Percentiles rank a stretch among this genome's conserved stretches.
phyloP scores from a whole-genome alignment of 805 yeast species.

The Kuraishia piskuri region DNA sequence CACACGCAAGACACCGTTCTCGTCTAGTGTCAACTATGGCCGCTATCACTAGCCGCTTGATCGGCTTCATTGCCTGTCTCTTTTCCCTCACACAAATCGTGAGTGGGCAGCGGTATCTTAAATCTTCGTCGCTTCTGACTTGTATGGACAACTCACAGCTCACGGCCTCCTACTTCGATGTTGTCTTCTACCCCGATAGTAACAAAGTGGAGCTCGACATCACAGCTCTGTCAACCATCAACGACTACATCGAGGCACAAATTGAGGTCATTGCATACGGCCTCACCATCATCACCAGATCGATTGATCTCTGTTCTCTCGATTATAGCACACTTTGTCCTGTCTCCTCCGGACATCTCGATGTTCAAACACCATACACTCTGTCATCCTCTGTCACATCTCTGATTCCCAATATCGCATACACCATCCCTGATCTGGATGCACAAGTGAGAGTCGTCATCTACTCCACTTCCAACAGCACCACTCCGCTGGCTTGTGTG shows the following conservation, averaged over 20 bases:
- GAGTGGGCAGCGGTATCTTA: constrained; percentile 14
- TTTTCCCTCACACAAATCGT: background rate
- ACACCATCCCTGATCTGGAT: constrained; percentile 87
- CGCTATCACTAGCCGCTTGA: background rate
- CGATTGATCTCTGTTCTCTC: constrained; percentile 58
- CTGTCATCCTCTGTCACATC: constrained; percentile 32
- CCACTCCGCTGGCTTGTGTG: constrained; percentile 75
- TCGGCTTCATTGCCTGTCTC: background rate
- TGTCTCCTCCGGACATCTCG: constrained; percentile 78
- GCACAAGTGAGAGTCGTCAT: constrained; percentile 78
- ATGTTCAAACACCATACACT: constrained; percentile 42
- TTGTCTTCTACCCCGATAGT: constrained; percentile 60
- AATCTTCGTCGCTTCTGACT: constrained; percentile 62
- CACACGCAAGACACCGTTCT: background rate
- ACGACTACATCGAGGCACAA: constrained; percentile 61
- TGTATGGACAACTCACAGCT: constrained; percentile 89
- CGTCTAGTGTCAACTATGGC: background rate
- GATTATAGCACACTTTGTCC: constrained; percentile 63
- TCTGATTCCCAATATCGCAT: constrained; percentile 76
- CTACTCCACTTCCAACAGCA: constrained; percentile 31
- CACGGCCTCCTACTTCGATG: constrained; percentile 78
- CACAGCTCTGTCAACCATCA: constrained; percentile 70
- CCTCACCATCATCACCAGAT: constrained; percentile 44
- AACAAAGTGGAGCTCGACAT: constrained; percentile 56
- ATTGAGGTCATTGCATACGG: constrained; percentile 76